Evolutionary conservation across 371 early-diverging fungal genomes (phyloP), one percentile per base, ranked within the genome.

Genomic region (Mortierella polycephala): DNA sequence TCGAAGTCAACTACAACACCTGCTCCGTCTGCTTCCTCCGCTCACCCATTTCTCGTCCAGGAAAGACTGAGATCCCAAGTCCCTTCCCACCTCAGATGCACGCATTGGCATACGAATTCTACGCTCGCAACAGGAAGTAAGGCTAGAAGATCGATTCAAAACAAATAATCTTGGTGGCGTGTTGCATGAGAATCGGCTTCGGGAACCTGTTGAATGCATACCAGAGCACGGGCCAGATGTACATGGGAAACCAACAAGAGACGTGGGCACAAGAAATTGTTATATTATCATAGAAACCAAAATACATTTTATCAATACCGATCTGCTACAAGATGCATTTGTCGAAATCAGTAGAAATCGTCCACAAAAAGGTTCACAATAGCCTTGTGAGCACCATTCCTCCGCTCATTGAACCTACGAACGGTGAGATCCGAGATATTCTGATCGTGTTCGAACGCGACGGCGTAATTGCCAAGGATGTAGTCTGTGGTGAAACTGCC

Each of bases 1-100:
- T 98, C 49, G 98, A 98, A 87, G 98, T 98, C 71, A 93, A 96
- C 85, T 98, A 96, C 86, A 91, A 91, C 75, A 96, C 95, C 12
- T 96, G 96, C 88, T 92, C 94, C 42, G 85, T 90, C 20, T 91
- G 96, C 54, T 96, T 96, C 80, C 83, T 98, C 62, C 91, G 97
- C 63, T 83, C 91, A 44, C 98, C 98, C 37, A 88, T 95, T 57
- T 93, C 94, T 16, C 88, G 94, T 81, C 95, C 97, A 41, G 89
- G 91, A 64, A 84, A 87, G 55, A 91, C 94, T 57, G 98, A 98
- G 85, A 89, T 98, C 58, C 98, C 98, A 42, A 95, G 96, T 50
- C 98, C 98, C 23, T 95, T 86, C 82, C 94, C 96, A 56, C 96
- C 96, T 40, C 92, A 92, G 52, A 83, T 92, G 75, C 98, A 98